Percentiles rank a stretch among this genome's conserved stretches.
Conservation (phyloP, 2,329 filamentous ascomycete genomes). For the Exophiala alcalophila region DNA sequence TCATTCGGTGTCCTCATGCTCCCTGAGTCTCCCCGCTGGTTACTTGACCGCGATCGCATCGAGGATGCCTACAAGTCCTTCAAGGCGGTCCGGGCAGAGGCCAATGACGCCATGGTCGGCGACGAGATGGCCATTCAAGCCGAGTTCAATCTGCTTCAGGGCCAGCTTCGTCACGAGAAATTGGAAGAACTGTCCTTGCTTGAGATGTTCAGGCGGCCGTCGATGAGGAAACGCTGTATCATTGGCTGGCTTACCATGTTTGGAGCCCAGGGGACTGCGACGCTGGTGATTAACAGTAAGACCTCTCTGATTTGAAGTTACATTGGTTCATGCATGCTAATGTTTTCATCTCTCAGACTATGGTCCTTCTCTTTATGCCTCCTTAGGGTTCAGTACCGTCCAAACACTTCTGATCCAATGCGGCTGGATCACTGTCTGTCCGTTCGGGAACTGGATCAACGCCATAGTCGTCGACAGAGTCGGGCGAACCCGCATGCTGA, state of each 20-base stretch:
- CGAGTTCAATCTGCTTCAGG: slow-evolving; percentile 19
- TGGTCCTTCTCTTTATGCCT: slow-evolving; percentile 11
- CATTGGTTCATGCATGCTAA: not conserved
- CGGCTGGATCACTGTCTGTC: slow-evolving; percentile 11
- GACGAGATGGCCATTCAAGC: slow-evolving; percentile 7
- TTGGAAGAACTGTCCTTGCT: slow-evolving; percentile 9
- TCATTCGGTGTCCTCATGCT: slow-evolving; percentile 41
- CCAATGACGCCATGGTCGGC: slow-evolving; percentile 9
- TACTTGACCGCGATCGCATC: slow-evolving; percentile 8
- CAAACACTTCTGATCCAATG: slow-evolving; percentile 11
- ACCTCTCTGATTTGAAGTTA: not conserved
- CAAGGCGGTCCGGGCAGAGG: slow-evolving; percentile 15
- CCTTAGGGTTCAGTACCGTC: slow-evolving; percentile 10
- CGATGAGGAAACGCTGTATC: slow-evolving; percentile 23
- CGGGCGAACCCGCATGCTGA: slow-evolving; percentile 30
- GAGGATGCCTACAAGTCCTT: slow-evolving; percentile 17
- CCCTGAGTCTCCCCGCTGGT: slow-evolving; percentile 33
- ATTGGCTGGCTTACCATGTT: slow-evolving; percentile 15
- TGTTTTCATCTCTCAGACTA: slow-evolving; percentile 9
- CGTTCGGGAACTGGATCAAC: slow-evolving; percentile 24
- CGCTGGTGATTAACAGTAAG: slow-evolving; percentile 17
- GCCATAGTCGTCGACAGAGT: slow-evolving; percentile 38
- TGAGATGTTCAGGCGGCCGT: slow-evolving; percentile 19
- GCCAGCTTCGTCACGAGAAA: slow-evolving; percentile 15
- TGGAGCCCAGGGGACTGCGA: slow-evolving; percentile 11